Evolutionary conservation across 2,329 filamentous ascomycete genomes (phyloP).

Genomic region (Colletotrichum lentis): DNA sequence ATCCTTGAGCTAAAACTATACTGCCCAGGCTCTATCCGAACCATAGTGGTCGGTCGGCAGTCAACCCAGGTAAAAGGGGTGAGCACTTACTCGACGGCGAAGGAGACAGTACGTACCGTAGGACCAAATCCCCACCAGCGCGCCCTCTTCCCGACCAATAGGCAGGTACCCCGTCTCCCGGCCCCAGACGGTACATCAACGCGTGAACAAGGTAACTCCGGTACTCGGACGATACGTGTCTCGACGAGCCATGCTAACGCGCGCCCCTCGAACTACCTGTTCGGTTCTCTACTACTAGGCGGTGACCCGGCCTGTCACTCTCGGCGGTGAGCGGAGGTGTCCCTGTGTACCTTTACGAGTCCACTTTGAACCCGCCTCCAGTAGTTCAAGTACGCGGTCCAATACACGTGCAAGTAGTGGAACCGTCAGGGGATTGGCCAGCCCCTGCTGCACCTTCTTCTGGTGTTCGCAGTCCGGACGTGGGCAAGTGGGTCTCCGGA

Average conservation of each 20-base stretch:
- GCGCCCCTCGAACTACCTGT: slow-evolving; percentile 11
- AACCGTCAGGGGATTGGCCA: neutral
- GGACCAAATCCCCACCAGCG: neutral
- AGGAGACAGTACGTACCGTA: neutral
- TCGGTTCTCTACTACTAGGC: slow-evolving; percentile 13
- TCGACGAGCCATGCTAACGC: slow-evolving; percentile 21
- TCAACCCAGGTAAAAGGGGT: slow-evolving; percentile 7
- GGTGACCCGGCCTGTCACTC: slow-evolving; percentile 15
- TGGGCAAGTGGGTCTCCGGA: neutral
- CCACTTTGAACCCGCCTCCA: neutral
- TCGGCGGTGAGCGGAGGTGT: slow-evolving; percentile 28
- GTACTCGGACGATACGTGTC: slow-evolving; percentile 29
- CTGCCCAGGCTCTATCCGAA: slow-evolving; percentile 7
- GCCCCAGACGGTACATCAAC: slow-evolving; percentile 1
- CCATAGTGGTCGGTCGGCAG: neutral
- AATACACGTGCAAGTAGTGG: slow-evolving; percentile 19
- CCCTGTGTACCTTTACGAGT: slow-evolving; percentile 3
- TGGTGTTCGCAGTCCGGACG: slow-evolving; percentile 22
- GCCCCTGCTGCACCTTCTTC: slow-evolving; percentile 1
- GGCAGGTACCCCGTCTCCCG: slow-evolving; percentile 27
- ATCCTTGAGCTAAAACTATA: neutral
- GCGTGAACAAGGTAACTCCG: neutral
- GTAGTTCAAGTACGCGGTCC: slow-evolving; percentile 9
- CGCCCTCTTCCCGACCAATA: slow-evolving; percentile 9
- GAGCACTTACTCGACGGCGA: neutral